Conservation (phyloP, 371 early-diverging fungal genomes). For the Furculomyces boomerangus region DNA sequence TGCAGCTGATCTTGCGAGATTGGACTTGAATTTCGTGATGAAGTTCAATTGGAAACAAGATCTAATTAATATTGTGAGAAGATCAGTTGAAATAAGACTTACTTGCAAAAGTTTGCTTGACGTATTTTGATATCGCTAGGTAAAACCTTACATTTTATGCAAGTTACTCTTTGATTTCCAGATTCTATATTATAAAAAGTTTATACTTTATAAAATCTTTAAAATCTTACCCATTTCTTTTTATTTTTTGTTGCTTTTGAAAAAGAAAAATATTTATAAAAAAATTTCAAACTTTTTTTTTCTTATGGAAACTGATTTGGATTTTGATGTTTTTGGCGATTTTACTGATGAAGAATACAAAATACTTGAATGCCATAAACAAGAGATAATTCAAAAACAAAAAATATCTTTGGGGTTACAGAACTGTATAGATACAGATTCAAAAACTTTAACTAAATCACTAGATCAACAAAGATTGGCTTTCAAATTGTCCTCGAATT, state of each 20-base stretch:
- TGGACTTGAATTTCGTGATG: slow-evolving; percentile 45
- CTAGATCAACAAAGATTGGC: too few relatives aligned
- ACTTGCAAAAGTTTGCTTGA: slow-evolving; percentile 60
- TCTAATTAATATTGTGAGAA: too few relatives aligned
- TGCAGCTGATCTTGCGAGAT: slow-evolving; percentile 28
- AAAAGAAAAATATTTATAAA: background rate
- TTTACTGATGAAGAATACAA: background rate
- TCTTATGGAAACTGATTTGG: background rate
- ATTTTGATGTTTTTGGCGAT: background rate
- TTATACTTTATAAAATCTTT: too few relatives aligned
- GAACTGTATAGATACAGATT: too few relatives aligned
- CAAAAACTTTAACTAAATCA: too few relatives aligned
- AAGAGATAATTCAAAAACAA: background rate
- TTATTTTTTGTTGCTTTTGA: too few relatives aligned
- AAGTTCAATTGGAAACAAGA: slow-evolving; percentile 41
- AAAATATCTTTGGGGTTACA: too few relatives aligned
- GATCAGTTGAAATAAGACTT: slow-evolving; percentile 7
- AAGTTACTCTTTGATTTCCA: slow-evolving; percentile 19
- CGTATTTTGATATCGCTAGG: slow-evolving; percentile 42
- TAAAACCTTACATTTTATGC: slow-evolving; percentile 60
- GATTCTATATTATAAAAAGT: too few relatives aligned
- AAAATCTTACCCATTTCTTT: too few relatives aligned
- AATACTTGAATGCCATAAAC: background rate
- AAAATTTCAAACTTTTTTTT: background rate
- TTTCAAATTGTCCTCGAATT: too few relatives aligned